Percentiles rank a stretch among this genome's conserved stretches.
These are phyloP conservation scores for Neurospora tetraspora DNA, from an alignment of 495 filamentous ascomycete species.

Conservation along the genomic window DNA sequence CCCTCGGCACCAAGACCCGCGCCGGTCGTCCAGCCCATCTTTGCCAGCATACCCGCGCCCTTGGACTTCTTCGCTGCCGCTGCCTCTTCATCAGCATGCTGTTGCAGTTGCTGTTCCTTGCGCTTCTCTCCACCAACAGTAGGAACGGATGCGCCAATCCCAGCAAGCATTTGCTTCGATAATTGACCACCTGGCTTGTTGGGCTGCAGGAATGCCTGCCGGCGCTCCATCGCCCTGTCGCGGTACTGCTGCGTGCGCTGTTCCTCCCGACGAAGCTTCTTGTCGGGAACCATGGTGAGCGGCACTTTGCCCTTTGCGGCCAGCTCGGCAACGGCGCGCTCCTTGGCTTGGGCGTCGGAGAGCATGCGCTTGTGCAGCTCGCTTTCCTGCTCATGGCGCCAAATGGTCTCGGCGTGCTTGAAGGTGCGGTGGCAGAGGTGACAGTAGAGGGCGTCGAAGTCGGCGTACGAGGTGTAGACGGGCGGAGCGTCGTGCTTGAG, in stretches of 20 bases:
- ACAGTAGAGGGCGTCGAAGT: constrained; percentile 62
- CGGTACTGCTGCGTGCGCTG: constrained; percentile 51
- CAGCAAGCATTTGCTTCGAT: neutral
- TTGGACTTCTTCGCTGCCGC: constrained; percentile 49
- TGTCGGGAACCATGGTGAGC: constrained; percentile 31
- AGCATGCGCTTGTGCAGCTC: constrained; percentile 65
- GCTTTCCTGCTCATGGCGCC: constrained; percentile 68
- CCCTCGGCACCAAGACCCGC: constrained; percentile 73
- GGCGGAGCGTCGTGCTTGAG: constrained; percentile 16
- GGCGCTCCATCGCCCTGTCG: constrained; percentile 74
- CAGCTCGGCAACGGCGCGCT: constrained; percentile 42
- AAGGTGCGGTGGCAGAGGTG: constrained; percentile 69
- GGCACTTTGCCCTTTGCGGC: constrained; percentile 51
- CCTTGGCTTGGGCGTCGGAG: constrained; percentile 45
- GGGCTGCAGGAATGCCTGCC: constrained; percentile 62
- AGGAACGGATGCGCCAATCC: neutral
- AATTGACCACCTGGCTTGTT: constrained; percentile 28
- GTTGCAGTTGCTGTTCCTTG: constrained; percentile 12
- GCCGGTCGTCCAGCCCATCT: constrained; percentile 84
- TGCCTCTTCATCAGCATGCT: constrained; percentile 3
- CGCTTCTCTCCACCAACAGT: constrained; percentile 12
- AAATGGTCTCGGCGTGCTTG: constrained; percentile 55
- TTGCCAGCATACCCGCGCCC: constrained; percentile 72
- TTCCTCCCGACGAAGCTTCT: constrained; percentile 18
- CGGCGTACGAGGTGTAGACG: constrained; percentile 50